Evolutionary conservation across 176 grass and related monocot species (phyloP), one percentile per base, ranked within the genome.

Genomic region (Elaeis guineensis): DNA sequence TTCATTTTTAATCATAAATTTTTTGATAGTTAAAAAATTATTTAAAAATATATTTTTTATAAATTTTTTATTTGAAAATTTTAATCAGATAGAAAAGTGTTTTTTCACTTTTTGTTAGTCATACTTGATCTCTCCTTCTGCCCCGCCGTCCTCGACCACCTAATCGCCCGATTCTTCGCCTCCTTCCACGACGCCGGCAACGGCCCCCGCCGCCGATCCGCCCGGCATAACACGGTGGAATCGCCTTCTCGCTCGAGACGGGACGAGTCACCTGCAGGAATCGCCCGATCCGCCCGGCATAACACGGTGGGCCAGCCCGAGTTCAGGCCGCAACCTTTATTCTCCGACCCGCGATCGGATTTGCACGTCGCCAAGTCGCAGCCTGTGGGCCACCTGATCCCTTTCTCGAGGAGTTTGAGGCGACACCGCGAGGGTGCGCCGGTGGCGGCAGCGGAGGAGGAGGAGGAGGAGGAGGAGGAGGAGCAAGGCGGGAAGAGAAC

Each of bases 291-390:
- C 21, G 70, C 61, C 18, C 59, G 68, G 8, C 35, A 14, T 66
- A 52, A 28, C 25, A 5, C 25, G 4, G 25, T 28, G 25, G 4
- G 25, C 25, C 25, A 28, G 25, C 25, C 5, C 25, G 25, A 28
- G 5, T 28, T 28, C 25, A 39, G 55, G 55, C 32, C 50, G 2
- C 49, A 81, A 51, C 25, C 69, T 52, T 7, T 71, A 85, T 14
- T 68, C 89, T 64, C 77, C 68, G 75, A 85, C 81, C 4, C 56
- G 81, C 28, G 81, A 75, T n/a, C 77, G 84, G 81, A 89, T 44
- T 57, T n/a, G 5, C 71, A 89, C 57, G 54, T 78, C 48, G 66
- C 49, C 0, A 28, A 50, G 12, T 60, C 64, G 17, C 67, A 19
- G 3, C 59, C 74, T 6, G 67, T 85, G 54, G 69, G 89, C 4